Conservation (phyloP, 176 grass and related monocot species). For the Avena sativa region DNA sequence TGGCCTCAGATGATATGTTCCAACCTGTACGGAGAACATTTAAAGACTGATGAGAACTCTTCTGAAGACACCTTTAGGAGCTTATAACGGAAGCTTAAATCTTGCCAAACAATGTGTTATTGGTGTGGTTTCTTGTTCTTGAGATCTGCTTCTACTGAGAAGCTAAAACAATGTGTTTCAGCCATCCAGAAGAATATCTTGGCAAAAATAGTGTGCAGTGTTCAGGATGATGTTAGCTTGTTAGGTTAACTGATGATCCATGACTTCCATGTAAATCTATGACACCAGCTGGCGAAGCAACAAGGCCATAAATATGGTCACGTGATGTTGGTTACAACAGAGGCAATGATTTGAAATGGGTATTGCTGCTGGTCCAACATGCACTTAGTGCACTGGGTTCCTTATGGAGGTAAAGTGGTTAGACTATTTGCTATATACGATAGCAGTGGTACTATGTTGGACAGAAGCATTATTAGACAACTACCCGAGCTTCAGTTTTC, state of each 20-base stretch:
- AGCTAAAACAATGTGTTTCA: background rate
- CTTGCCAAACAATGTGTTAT: background rate
- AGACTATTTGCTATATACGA: constrained; percentile 1
- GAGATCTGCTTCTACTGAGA: background rate
- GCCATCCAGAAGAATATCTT: background rate
- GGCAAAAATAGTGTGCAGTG: background rate
- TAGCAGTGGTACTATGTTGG: background rate
- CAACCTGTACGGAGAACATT: background rate
- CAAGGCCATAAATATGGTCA: constrained; percentile 31
- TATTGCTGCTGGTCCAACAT: constrained; percentile 23
- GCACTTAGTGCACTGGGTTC: constrained; percentile 30
- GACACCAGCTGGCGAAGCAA: constrained; percentile 31
- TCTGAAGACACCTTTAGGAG: background rate
- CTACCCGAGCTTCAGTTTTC: background rate
- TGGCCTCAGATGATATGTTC: background rate
- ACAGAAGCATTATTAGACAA: constrained; percentile 11
- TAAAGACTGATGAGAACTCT: background rate
- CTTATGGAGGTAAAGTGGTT: constrained; percentile 31
- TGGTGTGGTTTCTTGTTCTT: background rate
- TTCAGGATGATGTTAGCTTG: background rate
- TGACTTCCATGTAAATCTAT: background rate
- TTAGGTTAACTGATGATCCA: constrained; percentile 8
- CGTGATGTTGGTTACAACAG: constrained; percentile 27
- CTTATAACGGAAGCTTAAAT: background rate
- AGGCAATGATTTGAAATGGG: constrained; percentile 27